phyloP scores from a whole-genome alignment of 73 alveolate genomes.

The Paramecium sexaurelia region DNA sequence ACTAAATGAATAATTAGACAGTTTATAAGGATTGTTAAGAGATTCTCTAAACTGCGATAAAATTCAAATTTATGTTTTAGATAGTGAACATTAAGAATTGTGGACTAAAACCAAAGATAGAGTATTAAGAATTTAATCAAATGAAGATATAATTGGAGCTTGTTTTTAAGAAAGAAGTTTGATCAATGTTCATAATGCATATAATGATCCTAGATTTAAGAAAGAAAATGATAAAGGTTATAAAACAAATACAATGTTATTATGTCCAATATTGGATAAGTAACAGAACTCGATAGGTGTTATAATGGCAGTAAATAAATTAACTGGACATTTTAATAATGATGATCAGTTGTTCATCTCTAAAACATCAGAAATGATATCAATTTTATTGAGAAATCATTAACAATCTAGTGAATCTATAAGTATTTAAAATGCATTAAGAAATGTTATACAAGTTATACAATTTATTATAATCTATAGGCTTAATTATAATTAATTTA shows the following conservation, averaged over 20 bases:
- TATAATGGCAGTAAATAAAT: conserved; percentile 6
- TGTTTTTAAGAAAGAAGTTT: conserved; percentile 40
- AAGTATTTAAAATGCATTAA: neutral
- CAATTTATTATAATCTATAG: neutral
- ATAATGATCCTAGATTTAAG: conserved; percentile 49
- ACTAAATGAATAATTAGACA: conserved; percentile 17
- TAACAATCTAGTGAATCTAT: conserved; percentile 47
- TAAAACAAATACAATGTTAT: conserved; percentile 35
- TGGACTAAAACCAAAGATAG: conserved; percentile 50
- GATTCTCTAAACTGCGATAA: conserved; percentile 43
- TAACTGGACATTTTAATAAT: conserved; percentile 40
- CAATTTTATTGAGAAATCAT: conserved; percentile 27
- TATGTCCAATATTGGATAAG: conserved; percentile 36
- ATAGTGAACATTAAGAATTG: conserved; percentile 37
- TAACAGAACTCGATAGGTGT: conserved; percentile 30
- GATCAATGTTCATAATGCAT: conserved; percentile 52
- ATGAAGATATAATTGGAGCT: conserved; percentile 49
- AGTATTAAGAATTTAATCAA: neutral
- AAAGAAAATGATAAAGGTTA: conserved; percentile 41
- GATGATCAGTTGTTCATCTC: conserved; percentile 22
- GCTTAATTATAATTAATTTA: neutral
- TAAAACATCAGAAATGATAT: conserved; percentile 5
- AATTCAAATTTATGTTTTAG: neutral
- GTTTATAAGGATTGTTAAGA: neutral
- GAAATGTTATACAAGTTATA: conserved; percentile 12